A percentile compares a stretch with the other conserved stretches of the same genome.
Conservation (phyloP, 2,329 filamentous ascomycete genomes). For the Chaetomiaceae sp. region DNA sequence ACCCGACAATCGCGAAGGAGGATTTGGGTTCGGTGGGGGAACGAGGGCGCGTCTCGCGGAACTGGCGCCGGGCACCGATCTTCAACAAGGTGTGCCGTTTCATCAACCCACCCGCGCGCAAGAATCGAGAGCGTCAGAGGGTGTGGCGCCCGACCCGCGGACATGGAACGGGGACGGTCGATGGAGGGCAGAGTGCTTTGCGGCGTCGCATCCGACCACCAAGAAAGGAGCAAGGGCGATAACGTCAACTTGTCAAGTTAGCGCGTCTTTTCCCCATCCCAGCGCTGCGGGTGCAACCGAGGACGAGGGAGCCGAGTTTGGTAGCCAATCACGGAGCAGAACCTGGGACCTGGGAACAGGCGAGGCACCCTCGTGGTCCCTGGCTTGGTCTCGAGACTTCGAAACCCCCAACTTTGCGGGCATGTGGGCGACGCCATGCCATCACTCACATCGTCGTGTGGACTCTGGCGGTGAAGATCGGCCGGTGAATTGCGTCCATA, state of each 20-base stretch:
- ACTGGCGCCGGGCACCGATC: no score
- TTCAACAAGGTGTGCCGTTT: background rate
- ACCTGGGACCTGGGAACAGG: background rate
- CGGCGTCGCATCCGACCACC: slow-evolving; percentile 10
- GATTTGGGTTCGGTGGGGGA: no score
- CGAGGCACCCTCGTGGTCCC: slow-evolving; percentile 3
- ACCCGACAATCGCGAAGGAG: no score
- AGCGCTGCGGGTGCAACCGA: slow-evolving; percentile 10
- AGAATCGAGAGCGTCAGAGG: background rate
- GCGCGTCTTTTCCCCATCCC: background rate
- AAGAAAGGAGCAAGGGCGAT: background rate
- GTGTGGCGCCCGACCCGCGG: slow-evolving; percentile 11
- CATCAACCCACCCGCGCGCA: background rate
- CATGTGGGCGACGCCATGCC: background rate
- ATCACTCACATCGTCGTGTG: background rate
- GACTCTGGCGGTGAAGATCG: background rate
- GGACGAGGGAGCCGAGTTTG: slow-evolving; percentile 1
- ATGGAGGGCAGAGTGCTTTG: background rate
- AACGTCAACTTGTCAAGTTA: background rate
- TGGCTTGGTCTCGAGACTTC: background rate
- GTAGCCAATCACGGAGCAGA: slow-evolving; percentile 4
- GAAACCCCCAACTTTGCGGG: background rate
- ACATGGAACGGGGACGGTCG: slow-evolving; percentile 13
- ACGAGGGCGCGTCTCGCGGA: no score
- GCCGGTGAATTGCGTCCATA: no score